Conservation (phyloP, 2,329 filamentous ascomycete genomes). For the Bipolaris bicolor region DNA sequence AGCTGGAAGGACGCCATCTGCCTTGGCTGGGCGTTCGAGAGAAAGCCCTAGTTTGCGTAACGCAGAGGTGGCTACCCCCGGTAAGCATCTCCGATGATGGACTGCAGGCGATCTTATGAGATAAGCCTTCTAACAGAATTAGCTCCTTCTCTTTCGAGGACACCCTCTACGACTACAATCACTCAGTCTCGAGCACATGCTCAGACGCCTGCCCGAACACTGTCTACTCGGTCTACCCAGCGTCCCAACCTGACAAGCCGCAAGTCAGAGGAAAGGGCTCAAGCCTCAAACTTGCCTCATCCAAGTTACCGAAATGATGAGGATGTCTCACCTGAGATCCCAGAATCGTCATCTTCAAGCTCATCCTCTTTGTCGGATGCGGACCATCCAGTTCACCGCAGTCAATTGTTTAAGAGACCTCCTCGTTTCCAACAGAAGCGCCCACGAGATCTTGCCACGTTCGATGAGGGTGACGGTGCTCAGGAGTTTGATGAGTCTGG, state of each 20-base stretch:
- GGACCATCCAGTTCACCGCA: conserved; percentile 50
- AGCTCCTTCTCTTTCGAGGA: conserved; percentile 51
- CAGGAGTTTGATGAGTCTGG: conserved; percentile 60
- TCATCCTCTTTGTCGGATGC: conserved; percentile 45
- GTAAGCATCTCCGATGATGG: conserved; percentile 28
- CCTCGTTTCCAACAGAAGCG: conserved; percentile 45
- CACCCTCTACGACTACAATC: conserved; percentile 57
- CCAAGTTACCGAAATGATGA: conserved; percentile 18
- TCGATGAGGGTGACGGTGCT: conserved; percentile 39
- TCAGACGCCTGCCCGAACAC: conserved; percentile 32
- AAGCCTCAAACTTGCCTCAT: conserved; percentile 11
- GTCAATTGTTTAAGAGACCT: conserved; percentile 54
- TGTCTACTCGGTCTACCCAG: conserved; percentile 35
- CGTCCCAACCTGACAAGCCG: conserved; percentile 29
- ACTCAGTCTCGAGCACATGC: conserved; percentile 48
- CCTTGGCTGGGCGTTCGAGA: conserved; percentile 62
- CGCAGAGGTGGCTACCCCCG: conserved; percentile 54
- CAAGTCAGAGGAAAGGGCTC: conserved; percentile 21
- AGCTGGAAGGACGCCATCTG: conserved; percentile 57
- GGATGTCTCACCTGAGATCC: conserved; percentile 29
- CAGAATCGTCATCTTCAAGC: conserved; percentile 37
- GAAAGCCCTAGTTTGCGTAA: conserved; percentile 62
- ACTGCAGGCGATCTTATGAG: neutral
- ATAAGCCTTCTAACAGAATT: conserved; percentile 1
- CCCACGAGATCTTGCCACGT: conserved; percentile 32